Evolutionary conservation across 179 eudicot species (phyloP).

Genomic region (Spinacia oleracea): DNA sequence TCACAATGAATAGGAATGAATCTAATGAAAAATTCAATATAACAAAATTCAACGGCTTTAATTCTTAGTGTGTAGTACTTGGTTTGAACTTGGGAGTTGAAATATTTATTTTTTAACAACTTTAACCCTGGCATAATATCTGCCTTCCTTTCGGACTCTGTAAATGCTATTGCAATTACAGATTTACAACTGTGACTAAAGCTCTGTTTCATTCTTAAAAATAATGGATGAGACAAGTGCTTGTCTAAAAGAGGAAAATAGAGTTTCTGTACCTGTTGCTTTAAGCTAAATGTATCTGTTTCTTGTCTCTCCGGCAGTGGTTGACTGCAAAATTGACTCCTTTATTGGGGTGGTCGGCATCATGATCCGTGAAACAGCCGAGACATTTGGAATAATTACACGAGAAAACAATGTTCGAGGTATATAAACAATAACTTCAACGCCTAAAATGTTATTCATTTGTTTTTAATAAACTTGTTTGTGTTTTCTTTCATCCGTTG

Average conservation of each 20-base stretch:
- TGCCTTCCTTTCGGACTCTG: neutral
- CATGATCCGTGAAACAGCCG: slow-evolving; percentile 85
- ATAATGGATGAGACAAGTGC: neutral
- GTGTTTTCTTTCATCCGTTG: neutral
- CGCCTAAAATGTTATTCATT: neutral
- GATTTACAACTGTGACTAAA: neutral
- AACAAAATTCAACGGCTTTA: neutral
- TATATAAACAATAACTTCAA: slow-evolving; percentile 22
- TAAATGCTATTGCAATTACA: neutral
- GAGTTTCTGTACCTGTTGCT: neutral
- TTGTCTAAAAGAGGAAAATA: neutral
- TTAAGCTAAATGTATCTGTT: neutral
- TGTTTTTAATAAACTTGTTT: neutral
- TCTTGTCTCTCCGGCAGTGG: slow-evolving; percentile 49
- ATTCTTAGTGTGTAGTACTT: too few species aligned
- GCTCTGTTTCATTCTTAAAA: too few species aligned
- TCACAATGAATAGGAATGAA: neutral
- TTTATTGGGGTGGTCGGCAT: slow-evolving; percentile 64
- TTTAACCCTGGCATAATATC: neutral
- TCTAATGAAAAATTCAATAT: neutral
- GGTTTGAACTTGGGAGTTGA: neutral
- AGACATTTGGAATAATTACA: slow-evolving; percentile 81
- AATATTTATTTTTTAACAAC: neutral
- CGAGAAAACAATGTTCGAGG: slow-evolving; percentile 68
- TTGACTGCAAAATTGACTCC: slow-evolving; percentile 53